Percentiles rank a stretch among this genome's conserved stretches.
These are phyloP conservation scores for Neofusicoccum sp. DNA, from an alignment of 2,329 filamentous ascomycete genomes.

Conservation along the genomic window DNA sequence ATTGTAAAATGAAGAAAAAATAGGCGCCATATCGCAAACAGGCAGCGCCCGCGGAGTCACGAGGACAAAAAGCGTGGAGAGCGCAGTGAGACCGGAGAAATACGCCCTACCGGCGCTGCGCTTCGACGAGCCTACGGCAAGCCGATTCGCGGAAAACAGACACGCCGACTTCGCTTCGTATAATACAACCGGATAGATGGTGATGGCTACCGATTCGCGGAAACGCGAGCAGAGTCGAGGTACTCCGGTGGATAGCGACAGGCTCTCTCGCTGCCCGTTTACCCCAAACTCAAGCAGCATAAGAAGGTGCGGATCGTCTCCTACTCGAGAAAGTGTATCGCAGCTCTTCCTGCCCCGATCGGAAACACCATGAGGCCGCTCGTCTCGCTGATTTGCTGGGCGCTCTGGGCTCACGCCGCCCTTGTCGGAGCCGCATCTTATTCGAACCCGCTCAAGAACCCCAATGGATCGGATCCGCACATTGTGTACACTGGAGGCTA, in stretches of 20 bases:
- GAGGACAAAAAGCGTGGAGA: not conserved
- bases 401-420: constrained; percentile 10
- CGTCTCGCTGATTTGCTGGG: constrained; percentile 8
- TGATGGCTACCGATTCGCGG: not conserved
- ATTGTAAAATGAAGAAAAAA: not conserved
- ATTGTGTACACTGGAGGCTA: constrained; percentile 54
- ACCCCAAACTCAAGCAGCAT: not conserved
- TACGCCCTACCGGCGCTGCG: constrained; percentile 6
- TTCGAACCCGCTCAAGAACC: constrained; percentile 53
- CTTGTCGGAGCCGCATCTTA: constrained; percentile 40
- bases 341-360: not conserved
- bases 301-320: not conserved
- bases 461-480: constrained; percentile 54
- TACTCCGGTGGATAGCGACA: not conserved
- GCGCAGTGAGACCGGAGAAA: constrained; percentile 5
- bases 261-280: not conserved
- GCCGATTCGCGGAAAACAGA: constrained; percentile 5
- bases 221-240: not conserved
- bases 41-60: not conserved
- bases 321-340: not conserved
- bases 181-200: not conserved
- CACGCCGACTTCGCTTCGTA: not conserved
- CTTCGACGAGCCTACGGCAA: not conserved
- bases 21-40: not conserved
- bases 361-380: constrained; percentile 1